A percentile compares a stretch with the other conserved stretches of the same genome.
phyloP scores from a whole-genome alignment of 352 stramenopile species.

The Globisporangium recalcitrans region DNA sequence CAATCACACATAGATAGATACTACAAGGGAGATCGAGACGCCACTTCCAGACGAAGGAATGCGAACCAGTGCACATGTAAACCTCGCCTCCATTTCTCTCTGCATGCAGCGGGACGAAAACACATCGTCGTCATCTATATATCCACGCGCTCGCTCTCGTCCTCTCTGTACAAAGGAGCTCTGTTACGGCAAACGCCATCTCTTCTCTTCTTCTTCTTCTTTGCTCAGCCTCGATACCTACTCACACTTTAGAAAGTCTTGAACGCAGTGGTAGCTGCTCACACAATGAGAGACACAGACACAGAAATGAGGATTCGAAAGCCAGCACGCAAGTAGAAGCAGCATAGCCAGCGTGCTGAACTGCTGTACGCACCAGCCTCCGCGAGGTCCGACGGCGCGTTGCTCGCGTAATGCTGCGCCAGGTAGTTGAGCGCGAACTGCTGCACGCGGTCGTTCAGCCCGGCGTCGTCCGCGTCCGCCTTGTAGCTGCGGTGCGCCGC shows the following conservation, averaged over 20 bases:
- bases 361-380: conserved; percentile 35
- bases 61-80: background rate
- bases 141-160: background rate
- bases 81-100: conserved; percentile 3
- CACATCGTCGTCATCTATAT: background rate
- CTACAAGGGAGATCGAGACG: no score
- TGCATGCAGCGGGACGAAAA: background rate
- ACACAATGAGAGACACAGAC: background rate
- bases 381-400: conserved; percentile 35
- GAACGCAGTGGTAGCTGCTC: conserved; percentile 26
- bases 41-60: background rate
- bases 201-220: background rate
- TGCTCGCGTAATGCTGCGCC: conserved; percentile 31
- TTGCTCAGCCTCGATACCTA: background rate
- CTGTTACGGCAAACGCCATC: background rate
- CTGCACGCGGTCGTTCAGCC: conserved; percentile 54
- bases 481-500: conserved; percentile 37
- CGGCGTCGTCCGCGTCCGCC: conserved; percentile 40
- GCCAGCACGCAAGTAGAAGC: no score
- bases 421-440: conserved; percentile 40
- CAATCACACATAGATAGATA: background rate
- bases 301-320: background rate
- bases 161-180: background rate
- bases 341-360: no score
- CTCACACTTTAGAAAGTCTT: conserved; percentile 24